These are phyloP conservation scores for Talinum fruticosum DNA, from an alignment of 148 eudicot genomes.

Conservation along the genomic window DNA sequence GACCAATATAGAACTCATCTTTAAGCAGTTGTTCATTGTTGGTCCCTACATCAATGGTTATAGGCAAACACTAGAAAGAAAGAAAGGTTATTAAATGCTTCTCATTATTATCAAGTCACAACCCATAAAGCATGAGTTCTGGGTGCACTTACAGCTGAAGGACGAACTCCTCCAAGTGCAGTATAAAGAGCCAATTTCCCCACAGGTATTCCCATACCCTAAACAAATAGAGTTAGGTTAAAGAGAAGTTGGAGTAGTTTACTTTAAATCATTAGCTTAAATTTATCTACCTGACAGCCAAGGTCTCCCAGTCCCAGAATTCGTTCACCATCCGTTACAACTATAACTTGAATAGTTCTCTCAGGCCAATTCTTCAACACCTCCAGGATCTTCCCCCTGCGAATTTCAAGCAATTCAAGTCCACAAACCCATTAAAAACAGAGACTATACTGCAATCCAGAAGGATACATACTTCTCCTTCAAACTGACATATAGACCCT, in stretches of 20 bases:
- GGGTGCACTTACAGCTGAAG: slow-evolving; percentile 68
- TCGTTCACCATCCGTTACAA: slow-evolving; percentile 92
- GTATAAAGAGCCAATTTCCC: slow-evolving; percentile 87
- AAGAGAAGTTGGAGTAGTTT: background rate
- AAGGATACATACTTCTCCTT: slow-evolving; percentile 70
- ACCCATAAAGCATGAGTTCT: background rate
- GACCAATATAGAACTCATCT: slow-evolving; percentile 87
- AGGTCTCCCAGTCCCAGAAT: slow-evolving; percentile 97
- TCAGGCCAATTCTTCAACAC: slow-evolving; percentile 92
- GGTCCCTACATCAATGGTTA: slow-evolving; percentile 94
- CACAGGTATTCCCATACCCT: slow-evolving; percentile 99
- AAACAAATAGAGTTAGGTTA: slow-evolving; percentile 16
- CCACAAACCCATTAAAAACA: background rate
- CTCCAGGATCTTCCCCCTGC: slow-evolving; percentile 87
- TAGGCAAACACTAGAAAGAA: slow-evolving; percentile 76
- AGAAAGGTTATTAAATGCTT: slow-evolving; percentile 4
- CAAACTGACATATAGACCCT: slow-evolving; percentile 87
- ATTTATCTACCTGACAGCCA: slow-evolving; percentile 74
- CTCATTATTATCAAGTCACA: slow-evolving; percentile 7
- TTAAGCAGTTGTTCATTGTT: slow-evolving; percentile 71
- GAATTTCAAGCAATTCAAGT: slow-evolving; percentile 12
- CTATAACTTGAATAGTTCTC: slow-evolving; percentile 86
- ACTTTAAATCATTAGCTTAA: background rate
- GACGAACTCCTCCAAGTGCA: slow-evolving; percentile 95
- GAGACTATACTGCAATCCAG: background rate